Percentiles rank a stretch among this genome's conserved stretches.
These are phyloP conservation scores for Phytophthora sojae DNA, from an alignment of 352 stramenopile genomes.

Conservation along the genomic window DNA sequence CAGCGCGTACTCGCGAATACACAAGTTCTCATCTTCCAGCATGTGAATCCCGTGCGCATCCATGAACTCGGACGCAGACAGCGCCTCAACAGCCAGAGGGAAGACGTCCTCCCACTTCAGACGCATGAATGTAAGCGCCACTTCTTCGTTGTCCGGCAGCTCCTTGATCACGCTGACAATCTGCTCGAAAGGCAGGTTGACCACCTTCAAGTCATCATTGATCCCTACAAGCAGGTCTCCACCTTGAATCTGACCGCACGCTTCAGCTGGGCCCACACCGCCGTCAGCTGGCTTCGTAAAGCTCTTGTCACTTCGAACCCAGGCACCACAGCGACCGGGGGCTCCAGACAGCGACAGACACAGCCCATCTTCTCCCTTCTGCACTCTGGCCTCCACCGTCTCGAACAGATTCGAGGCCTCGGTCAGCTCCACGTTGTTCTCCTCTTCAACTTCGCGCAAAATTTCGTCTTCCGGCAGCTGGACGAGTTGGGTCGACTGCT, in stretches of 20 bases:
- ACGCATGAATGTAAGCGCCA: constrained; percentile 66
- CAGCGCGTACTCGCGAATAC: constrained; percentile 79
- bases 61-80: constrained; percentile 60
- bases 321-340: constrained; percentile 73
- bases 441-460: constrained; percentile 19
- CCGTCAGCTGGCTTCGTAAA: constrained; percentile 68
- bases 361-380: constrained; percentile 73
- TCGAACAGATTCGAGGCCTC: constrained; percentile 49
- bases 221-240: constrained; percentile 80
- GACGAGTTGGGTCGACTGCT: constrained; percentile 47
- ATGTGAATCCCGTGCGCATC: constrained; percentile 55
- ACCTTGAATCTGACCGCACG: constrained; percentile 58
- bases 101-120: constrained; percentile 69
- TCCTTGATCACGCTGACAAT: constrained; percentile 73
- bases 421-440: constrained; percentile 18
- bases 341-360: constrained; percentile 84
- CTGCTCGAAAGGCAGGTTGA: constrained; percentile 74
- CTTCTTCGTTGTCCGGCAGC: constrained; percentile 49
- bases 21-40: constrained; percentile 67
- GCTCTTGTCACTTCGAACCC: constrained; percentile 81
- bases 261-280: constrained; percentile 67
- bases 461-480: constrained; percentile 33
- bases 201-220: constrained; percentile 59
- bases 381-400: constrained; percentile 52
- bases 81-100: constrained; percentile 52